A percentile compares a stretch with the other conserved stretches of the same genome.
These are phyloP conservation scores for Rhodamnia argentea DNA, from an alignment of 345 rosid species.

Conservation along the genomic window DNA sequence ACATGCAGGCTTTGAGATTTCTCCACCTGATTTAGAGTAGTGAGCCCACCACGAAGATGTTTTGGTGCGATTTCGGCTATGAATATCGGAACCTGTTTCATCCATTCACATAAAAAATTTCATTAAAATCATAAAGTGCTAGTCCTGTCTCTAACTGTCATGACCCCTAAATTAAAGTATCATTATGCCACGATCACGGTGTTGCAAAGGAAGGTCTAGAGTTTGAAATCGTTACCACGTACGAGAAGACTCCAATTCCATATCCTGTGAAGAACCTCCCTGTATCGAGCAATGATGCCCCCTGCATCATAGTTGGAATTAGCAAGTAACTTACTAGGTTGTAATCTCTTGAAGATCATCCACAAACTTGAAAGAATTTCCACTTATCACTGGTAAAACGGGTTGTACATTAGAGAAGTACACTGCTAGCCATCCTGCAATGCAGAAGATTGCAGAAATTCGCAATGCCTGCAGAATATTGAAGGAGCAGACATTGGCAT, in stretches of 20 bases:
- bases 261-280: conserved; percentile 89
- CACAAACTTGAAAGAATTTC: background rate
- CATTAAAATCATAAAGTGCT: background rate
- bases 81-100: conserved; percentile 61
- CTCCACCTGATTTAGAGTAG: conserved; percentile 63
- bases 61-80: conserved; percentile 92
- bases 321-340: background rate
- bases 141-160: background rate
- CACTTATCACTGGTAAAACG: background rate
- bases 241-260: conserved; percentile 86
- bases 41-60: conserved; percentile 83
- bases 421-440: conserved; percentile 74
- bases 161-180: background rate
- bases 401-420: conserved; percentile 45
- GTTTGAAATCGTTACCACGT: conserved; percentile 43
- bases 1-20: background rate
- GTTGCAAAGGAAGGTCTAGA: background rate
- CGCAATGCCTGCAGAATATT: conserved; percentile 64
- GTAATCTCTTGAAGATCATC: background rate
- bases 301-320: conserved; percentile 25
- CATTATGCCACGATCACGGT: background rate
- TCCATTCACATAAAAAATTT: background rate
- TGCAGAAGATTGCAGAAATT: conserved; percentile 65
- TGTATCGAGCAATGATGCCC: conserved; percentile 45
- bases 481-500: background rate